Percentiles rank a stretch among this genome's conserved stretches.
Evolutionary conservation across 1,284 basidiomycete species (phyloP).

Genomic region (Boletus sp.): DNA sequence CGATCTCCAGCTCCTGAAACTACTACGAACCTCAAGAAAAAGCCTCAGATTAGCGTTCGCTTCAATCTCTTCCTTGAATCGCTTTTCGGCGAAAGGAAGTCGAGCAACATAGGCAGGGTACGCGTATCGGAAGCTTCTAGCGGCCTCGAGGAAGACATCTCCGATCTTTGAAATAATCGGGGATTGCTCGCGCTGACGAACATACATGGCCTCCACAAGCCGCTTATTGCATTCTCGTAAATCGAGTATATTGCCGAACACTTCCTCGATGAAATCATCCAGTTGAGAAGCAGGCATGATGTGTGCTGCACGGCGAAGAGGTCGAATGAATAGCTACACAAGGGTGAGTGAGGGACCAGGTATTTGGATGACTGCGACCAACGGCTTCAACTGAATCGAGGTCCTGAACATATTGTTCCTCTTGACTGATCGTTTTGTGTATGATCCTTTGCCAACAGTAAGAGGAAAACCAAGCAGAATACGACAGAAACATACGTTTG

Average conservation of each 20-base stretch:
- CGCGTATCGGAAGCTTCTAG: slow-evolving; percentile 84
- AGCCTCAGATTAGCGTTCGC: slow-evolving; percentile 81
- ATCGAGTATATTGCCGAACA: slow-evolving; percentile 88
- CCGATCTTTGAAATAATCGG: slow-evolving; percentile 87
- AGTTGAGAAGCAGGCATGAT: slow-evolving; percentile 70
- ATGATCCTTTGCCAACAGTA: slow-evolving; percentile 65
- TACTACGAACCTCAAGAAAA: slow-evolving; percentile 79
- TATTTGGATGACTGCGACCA: slow-evolving; percentile 21
- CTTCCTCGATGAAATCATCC: slow-evolving; percentile 82
- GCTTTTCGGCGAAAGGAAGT: slow-evolving; percentile 84
- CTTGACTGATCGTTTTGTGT: slow-evolving; percentile 88
- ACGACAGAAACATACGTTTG: slow-evolving; percentile 62
- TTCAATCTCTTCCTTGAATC: slow-evolving; percentile 84
- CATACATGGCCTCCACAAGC: slow-evolving; percentile 83
- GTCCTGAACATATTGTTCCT: slow-evolving; percentile 91
- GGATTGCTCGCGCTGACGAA: slow-evolving; percentile 86
- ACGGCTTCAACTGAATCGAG: slow-evolving; percentile 83
- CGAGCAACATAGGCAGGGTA: slow-evolving; percentile 90
- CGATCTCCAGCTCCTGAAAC: not conserved
- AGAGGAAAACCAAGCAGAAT: slow-evolving; percentile 2
- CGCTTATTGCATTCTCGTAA: slow-evolving; percentile 81
- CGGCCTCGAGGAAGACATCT: slow-evolving; percentile 88
- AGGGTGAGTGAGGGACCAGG: not conserved
- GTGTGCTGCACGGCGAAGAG: slow-evolving; percentile 71
- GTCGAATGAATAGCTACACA: slow-evolving; percentile 74